Evolutionary conservation across 1,284 basidiomycete species (phyloP).

Genomic region (Pseudozyma flocculosa): DNA sequence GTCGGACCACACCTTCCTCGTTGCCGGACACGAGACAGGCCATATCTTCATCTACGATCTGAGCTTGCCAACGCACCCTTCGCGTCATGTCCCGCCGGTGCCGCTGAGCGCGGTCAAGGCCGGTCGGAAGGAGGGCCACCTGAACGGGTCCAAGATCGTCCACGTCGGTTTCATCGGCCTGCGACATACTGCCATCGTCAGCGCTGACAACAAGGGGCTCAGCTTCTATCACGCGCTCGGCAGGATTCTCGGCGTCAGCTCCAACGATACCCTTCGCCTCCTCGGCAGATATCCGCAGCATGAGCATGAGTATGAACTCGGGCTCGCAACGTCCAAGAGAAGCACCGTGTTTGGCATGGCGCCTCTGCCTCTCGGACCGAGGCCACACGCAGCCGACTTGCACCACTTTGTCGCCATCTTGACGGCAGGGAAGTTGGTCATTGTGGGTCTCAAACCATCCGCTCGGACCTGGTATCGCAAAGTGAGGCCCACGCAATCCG

Average conservation of each 20-base stretch:
- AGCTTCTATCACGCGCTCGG: slow-evolving; percentile 95
- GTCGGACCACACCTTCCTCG: slow-evolving; percentile 89
- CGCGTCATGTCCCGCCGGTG: slow-evolving; percentile 72
- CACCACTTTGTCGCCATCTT: slow-evolving; percentile 83
- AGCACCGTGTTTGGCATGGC: slow-evolving; percentile 72
- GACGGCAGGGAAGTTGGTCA: slow-evolving; percentile 84
- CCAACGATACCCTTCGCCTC: slow-evolving; percentile 89
- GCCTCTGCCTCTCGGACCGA: slow-evolving; percentile 78
- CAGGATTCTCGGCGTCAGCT: slow-evolving; percentile 91
- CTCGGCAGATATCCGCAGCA: slow-evolving; percentile 73
- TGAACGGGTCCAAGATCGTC: slow-evolving; percentile 79
- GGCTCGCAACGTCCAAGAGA: slow-evolving; percentile 14
- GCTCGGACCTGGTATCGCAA: slow-evolving; percentile 79
- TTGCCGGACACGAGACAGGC: slow-evolving; percentile 81
- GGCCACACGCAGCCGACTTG: slow-evolving; percentile 75
- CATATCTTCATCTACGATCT: slow-evolving; percentile 86
- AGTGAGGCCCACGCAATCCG: slow-evolving; percentile 3
- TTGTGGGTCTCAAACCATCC: slow-evolving; percentile 87
- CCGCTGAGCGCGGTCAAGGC: slow-evolving; percentile 69
- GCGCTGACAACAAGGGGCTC: slow-evolving; percentile 84
- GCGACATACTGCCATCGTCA: slow-evolving; percentile 88
- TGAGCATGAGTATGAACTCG: slow-evolving; percentile 26
- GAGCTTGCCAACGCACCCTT: slow-evolving; percentile 64
- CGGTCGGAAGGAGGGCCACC: slow-evolving; percentile 89
- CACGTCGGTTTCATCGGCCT: slow-evolving; percentile 88